Evolutionary conservation across 2,329 filamentous ascomycete genomes (phyloP), one percentile per base, ranked within the genome.

Genomic region (Westerdykella ornata): DNA sequence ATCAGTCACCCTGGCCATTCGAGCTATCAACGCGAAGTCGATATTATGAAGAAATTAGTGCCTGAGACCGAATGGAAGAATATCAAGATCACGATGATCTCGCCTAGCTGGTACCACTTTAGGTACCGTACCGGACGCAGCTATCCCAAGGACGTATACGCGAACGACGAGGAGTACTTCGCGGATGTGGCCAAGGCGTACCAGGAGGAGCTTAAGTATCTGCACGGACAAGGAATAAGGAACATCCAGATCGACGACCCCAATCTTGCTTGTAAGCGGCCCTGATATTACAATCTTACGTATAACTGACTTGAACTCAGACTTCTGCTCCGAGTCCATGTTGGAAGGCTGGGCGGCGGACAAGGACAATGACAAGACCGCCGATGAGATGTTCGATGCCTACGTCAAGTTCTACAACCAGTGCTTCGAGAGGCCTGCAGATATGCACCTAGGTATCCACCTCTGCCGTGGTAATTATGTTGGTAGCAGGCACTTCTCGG

Each of bases 321-420:
- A 65, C 44, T 66, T 66, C 48, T 66, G 62, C 52, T 66, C 62
- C 3, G 47, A 64, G 32, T 48, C 59, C 20, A 64, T 64, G 60
- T 44, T 66, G 42, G 60, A 59, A 15, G 62, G 62, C 33, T 66
- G 62, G 62, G 52, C 77, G 40, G 75, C 75, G 12, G 84, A 88
- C 59, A 66, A 74, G 36, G 74, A 80, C 53, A 87, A 88, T 60
- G 76, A 76, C 39, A 78, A 80, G 62, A 77, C 77, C 1, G 77
- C 83, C 5, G 82, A 85, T 36, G 79, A 82, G 51, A 78, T 87
- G 34, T 76, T 89, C 16, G 81, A 86, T 52, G 77, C 81, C 19
- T 89, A 89, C 67, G 84, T 89, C 62, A 72, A 75, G 46, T 77
- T 86, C 50, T 88, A 88, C 72, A 88, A 88, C 62, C 80, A 84